These are phyloP conservation scores for Evernia prunastri DNA, from an alignment of 495 filamentous ascomycete species.

Conservation along the genomic window DNA sequence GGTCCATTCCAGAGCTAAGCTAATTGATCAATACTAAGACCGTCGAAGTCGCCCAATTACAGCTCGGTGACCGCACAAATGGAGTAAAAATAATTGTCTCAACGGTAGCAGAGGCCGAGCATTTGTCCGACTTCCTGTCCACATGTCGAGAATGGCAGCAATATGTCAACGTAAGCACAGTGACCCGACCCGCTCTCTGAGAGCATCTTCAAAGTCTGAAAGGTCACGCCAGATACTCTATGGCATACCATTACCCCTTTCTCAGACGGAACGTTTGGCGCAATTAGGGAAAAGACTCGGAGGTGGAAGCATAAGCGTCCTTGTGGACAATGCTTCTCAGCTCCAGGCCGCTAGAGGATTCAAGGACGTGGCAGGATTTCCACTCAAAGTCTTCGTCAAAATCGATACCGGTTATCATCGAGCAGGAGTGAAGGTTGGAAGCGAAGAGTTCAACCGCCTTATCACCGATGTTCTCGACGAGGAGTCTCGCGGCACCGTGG, in stretches of 20 bases:
- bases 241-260: conserved; percentile 64
- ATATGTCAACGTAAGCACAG: conserved; percentile 48
- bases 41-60: conserved; percentile 61
- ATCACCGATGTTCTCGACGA: conserved; percentile 45
- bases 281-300: conserved; percentile 45
- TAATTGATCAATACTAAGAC: conserved; percentile 44
- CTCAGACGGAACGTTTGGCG: conserved; percentile 52
- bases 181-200: not conserved
- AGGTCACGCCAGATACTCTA: conserved; percentile 55
- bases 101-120: conserved; percentile 70
- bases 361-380: conserved; percentile 33
- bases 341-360: conserved; percentile 42
- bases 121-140: conserved; percentile 54
- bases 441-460: conserved; percentile 44
- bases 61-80: conserved; percentile 52
- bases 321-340: conserved; percentile 68
- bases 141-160: conserved; percentile 47
- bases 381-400: conserved; percentile 61
- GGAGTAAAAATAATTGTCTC: conserved; percentile 68
- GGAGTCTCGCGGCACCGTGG: conserved; percentile 31
- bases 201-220: not conserved
- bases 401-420: conserved; percentile 73
- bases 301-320: conserved; percentile 50
- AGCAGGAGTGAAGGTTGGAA: conserved; percentile 57
- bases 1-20: not conserved